phyloP scores from a whole-genome alignment of 2,329 filamentous ascomycete species.

The Zymoseptoria brevis region DNA sequence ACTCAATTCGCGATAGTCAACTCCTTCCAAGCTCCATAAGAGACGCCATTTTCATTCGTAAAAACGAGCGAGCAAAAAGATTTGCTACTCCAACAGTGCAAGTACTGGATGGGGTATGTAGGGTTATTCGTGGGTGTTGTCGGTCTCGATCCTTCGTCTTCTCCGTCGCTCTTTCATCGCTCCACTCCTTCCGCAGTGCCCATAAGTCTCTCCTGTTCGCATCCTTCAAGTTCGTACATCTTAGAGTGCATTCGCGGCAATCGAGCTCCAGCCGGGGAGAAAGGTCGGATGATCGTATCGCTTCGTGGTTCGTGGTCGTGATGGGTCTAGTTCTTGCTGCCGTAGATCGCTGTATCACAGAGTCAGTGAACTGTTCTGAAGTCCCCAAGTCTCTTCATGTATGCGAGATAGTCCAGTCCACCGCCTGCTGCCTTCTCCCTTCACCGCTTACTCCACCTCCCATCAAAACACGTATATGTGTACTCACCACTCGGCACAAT shows the following conservation, averaged over 20 bases:
- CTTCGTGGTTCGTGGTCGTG: background rate
- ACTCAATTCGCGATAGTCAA: constrained; percentile 1
- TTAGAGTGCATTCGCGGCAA: background rate
- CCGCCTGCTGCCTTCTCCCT: constrained; percentile 2
- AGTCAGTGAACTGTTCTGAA: background rate
- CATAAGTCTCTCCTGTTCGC: constrained; percentile 5
- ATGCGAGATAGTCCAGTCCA: background rate
- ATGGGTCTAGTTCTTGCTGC: constrained; percentile 13
- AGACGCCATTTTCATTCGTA: constrained; percentile 15
- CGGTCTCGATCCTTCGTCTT: constrained; percentile 1
- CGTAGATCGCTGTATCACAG: constrained; percentile 15
- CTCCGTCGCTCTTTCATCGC: background rate
- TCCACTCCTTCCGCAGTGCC: background rate
- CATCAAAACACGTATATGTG: background rate
- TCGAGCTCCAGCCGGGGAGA: background rate
- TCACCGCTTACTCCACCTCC: background rate
- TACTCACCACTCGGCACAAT: constrained; percentile 77
- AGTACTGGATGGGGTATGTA: constrained; percentile 7
- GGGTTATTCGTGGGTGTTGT: background rate
- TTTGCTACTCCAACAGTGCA: background rate
- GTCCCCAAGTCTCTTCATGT: background rate
- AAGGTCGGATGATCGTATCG: constrained; percentile 5
- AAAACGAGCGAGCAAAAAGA: constrained; percentile 13
- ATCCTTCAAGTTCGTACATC: constrained; percentile 8
- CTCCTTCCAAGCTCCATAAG: constrained; percentile 12